Base-by-base conservation (phyloP, 2,329 filamentous ascomycete species). In the Aspergillus texensis region DNA sequence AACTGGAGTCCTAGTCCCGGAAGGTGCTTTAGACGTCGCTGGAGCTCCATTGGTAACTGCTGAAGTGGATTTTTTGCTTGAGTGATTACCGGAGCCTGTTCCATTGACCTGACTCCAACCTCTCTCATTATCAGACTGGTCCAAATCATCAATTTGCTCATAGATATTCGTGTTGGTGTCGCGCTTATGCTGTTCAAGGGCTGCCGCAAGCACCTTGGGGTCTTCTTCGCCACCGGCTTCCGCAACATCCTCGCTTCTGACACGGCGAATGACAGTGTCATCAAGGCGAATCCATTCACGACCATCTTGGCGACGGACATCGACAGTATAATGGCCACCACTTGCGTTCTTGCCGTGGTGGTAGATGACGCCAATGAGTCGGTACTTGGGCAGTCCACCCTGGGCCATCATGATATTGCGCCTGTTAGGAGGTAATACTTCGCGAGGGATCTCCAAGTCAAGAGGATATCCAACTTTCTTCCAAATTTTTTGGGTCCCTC, bases 321-420 rank as follows among this genome's bases (percentile, higher is more conserved):
- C 95, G n/a, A 96, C 94, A 1, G 95, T 99, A 78, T 99, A 99
- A 77, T 99, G 95, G 4, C 95, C 95, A 58, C 93, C 94, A 67
- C 91, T 96, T 41, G 95, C 95, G 71, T 96, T 96, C 82, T 96
- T 97, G 64, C 95, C 95, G 71, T 99, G 95, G 74, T 99, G 95
- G 75, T 99, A 99, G 26, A 99, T 93, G 34, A 96, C 95, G 24
- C 90, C 91, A 66, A 89, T 95, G 16, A 99, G 86, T 57, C 88
- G 89, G 78, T 98, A 99, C 74, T 89, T 91, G 5, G 94, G 93
- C 64, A 92, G 83, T 1, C 88, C 87, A 50, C 89, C 89, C 67
- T 90, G 88, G 19, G 87, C 82, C 30, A 85, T 82, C 67, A 91
- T 82, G 52, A 85, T 84, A 68, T 88, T 88, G 59, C 91, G 88